phyloP scores from a whole-genome alignment of 2,329 filamentous ascomycete genomes.

The Botrytis sinoallii region DNA sequence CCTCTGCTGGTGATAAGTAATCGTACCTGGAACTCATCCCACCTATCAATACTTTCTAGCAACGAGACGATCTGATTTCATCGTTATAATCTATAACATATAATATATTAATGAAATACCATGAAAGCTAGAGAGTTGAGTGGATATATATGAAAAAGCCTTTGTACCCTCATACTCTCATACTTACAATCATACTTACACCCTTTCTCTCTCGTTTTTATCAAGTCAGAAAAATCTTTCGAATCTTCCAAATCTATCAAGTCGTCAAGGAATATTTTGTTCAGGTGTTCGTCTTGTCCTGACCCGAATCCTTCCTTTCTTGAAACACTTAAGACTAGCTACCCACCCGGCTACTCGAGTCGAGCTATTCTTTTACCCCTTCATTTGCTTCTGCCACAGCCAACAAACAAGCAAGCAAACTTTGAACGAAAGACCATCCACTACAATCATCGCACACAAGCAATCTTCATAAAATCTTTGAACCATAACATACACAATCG shows the following conservation, averaged over 20 bases:
- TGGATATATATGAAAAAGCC: not conserved
- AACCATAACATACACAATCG: too few species aligned
- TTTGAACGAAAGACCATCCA: not conserved
- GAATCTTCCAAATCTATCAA: not conserved
- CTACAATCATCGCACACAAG: not conserved
- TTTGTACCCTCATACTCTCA: not conserved
- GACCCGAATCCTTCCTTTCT: not conserved
- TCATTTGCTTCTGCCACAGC: conserved; percentile 1
- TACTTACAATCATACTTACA: not conserved
- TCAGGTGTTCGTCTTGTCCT: conserved; percentile 4
- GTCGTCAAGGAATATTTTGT: not conserved
- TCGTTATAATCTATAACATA: not conserved
- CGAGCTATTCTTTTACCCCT: conserved; percentile 1
- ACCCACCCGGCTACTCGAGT: not conserved
- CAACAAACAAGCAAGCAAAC: not conserved
- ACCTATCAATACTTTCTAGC: not conserved
- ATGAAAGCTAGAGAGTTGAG: not conserved
- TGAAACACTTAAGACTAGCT: not conserved
- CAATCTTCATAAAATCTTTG: not conserved
- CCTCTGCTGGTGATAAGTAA: not conserved
- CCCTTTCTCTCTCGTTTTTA: not conserved
- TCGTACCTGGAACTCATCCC: not conserved
- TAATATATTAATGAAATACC: not conserved
- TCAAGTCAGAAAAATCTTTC: not conserved
- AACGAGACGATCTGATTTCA: not conserved